Conservation (phyloP, 345 rosid genomes). For the Syzygium aqueum region DNA sequence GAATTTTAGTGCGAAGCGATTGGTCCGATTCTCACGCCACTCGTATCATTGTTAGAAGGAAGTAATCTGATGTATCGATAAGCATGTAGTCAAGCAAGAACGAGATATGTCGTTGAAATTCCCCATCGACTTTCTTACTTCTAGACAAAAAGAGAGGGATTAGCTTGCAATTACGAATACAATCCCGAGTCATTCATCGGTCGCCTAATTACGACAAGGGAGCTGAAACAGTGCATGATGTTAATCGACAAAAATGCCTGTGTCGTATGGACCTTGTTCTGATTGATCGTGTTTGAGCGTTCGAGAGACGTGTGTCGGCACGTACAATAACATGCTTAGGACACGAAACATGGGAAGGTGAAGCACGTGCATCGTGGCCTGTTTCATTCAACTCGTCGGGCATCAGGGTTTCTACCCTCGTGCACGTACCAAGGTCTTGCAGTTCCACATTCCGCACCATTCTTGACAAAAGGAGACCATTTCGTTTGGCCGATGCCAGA, state of each 20-base stretch:
- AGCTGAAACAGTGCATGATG: neutral
- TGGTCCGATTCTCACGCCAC: neutral
- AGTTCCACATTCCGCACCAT: neutral
- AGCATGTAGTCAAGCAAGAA: neutral
- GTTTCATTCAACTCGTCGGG: neutral
- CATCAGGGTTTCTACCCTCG: neutral
- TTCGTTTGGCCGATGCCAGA: neutral
- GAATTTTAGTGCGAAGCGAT: neutral
- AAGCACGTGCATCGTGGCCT: neutral
- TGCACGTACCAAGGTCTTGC: neutral
- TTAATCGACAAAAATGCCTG: neutral
- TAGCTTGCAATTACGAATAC: neutral
- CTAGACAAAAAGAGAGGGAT: neutral
- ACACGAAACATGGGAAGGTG: neutral
- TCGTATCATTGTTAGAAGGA: neutral
- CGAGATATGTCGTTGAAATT: neutral
- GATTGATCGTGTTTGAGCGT: neutral
- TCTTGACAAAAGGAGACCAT: neutral
- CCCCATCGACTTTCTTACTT: neutral
- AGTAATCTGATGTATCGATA: neutral
- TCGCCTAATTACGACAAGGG: neutral
- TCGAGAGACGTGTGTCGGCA: neutral
- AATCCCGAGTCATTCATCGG: neutral
- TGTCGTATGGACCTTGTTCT: neutral
- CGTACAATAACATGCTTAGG: neutral